Evolutionary conservation across 2,329 filamentous ascomycete species (phyloP).

Genomic region (Alternaria postmessia): DNA sequence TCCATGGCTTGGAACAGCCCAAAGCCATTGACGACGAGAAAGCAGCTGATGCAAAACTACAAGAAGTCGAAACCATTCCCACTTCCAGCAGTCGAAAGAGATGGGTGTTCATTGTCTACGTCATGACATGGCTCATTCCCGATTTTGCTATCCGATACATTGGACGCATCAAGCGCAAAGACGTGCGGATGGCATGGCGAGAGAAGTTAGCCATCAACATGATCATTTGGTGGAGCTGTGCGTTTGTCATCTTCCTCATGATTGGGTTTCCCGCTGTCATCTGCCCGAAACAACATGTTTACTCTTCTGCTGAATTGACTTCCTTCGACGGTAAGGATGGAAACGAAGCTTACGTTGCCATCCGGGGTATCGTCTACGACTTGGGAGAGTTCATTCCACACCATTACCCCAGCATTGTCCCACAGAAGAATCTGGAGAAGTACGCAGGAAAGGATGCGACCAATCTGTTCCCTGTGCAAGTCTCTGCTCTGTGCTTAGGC

Average conservation of each 20-base stretch:
- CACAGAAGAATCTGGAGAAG: slow-evolving; percentile 70
- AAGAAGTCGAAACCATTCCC: slow-evolving; percentile 85
- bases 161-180: slow-evolving; percentile 89
- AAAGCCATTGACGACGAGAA: slow-evolving; percentile 96
- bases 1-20: slow-evolving; percentile 92
- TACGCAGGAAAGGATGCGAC: slow-evolving; percentile 92
- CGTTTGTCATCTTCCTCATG: slow-evolving; percentile 84
- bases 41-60: slow-evolving; percentile 86
- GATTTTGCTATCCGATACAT: slow-evolving; percentile 80
- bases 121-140: slow-evolving; percentile 86
- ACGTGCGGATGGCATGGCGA: slow-evolving; percentile 91
- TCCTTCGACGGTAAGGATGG: slow-evolving; percentile 75
- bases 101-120: slow-evolving; percentile 85
- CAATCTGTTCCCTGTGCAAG: slow-evolving; percentile 88
- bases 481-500: slow-evolving; percentile 88
- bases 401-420: slow-evolving; percentile 78
- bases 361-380: slow-evolving; percentile 90
- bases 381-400: slow-evolving; percentile 74
- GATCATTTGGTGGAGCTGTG: slow-evolving; percentile 90
- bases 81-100: slow-evolving; percentile 83
- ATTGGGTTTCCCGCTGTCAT: slow-evolving; percentile 85
- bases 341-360: slow-evolving; percentile 73
- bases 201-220: slow-evolving; percentile 99
- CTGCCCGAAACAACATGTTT: slow-evolving; percentile 91
- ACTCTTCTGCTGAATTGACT: slow-evolving; percentile 77